Evolutionary conservation across 768 basidiomycete species (phyloP).

Genomic region (Naganishia kalamii): DNA sequence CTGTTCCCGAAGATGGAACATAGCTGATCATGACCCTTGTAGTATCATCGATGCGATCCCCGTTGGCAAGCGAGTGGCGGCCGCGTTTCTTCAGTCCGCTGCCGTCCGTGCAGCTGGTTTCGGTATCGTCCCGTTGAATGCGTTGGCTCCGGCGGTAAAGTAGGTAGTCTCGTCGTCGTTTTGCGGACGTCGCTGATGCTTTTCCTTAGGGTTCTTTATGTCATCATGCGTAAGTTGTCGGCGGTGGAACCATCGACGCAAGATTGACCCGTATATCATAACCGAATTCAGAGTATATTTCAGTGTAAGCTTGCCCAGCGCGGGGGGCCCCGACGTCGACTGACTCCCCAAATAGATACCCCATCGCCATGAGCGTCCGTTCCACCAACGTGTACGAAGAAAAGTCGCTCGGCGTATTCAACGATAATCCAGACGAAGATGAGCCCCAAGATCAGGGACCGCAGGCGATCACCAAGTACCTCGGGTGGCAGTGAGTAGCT

Average conservation of each 20-base stretch:
- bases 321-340: background rate
- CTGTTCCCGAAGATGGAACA: background rate
- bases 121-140: conserved; percentile 61
- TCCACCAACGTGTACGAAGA: conserved; percentile 76
- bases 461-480: conserved; percentile 44
- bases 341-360: conserved; percentile 27
- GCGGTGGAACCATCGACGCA: conserved; percentile 57
- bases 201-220: conserved; percentile 58
- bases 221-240: conserved; percentile 61
- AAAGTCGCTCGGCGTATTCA: conserved; percentile 74
- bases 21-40: background rate
- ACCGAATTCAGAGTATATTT: conserved; percentile 16
- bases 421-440: conserved; percentile 50
- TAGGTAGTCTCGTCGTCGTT: conserved; percentile 49
- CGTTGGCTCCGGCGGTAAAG: conserved; percentile 82
- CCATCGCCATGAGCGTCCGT: conserved; percentile 60
- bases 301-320: conserved; percentile 13
- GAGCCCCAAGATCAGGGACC: conserved; percentile 31
- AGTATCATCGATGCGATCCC: conserved; percentile 62
- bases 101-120: conserved; percentile 84
- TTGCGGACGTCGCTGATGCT: conserved; percentile 47
- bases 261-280: background rate
- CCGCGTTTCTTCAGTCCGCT: conserved; percentile 70
- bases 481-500: conserved; percentile 44
- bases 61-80: conserved; percentile 61